A percentile compares a stretch with the other conserved stretches of the same genome.
These are phyloP conservation scores for Sporothrix brasiliensis DNA, from an alignment of 2,329 filamentous ascomycete species.

Conservation along the genomic window DNA sequence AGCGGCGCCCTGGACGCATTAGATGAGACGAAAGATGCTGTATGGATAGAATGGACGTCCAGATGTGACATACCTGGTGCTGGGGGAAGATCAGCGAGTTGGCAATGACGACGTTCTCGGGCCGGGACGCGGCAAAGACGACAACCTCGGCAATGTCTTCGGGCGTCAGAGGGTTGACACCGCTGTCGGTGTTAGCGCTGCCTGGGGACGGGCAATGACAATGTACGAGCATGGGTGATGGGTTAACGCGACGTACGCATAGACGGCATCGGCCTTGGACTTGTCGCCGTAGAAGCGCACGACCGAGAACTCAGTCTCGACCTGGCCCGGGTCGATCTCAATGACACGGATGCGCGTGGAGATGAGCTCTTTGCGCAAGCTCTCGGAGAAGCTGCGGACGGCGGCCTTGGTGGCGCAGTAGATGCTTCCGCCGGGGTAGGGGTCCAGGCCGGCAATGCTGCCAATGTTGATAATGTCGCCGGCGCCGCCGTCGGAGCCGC, in stretches of 20 bases:
- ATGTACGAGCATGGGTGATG: neutral
- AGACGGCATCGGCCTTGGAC: slow-evolving; percentile 85
- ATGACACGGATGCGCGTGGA: slow-evolving; percentile 80
- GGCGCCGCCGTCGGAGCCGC: slow-evolving; percentile 67
- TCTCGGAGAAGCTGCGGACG: slow-evolving; percentile 80
- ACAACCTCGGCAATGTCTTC: slow-evolving; percentile 90
- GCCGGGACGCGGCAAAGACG: slow-evolving; percentile 79
- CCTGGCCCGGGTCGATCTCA: slow-evolving; percentile 87
- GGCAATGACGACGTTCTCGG: slow-evolving; percentile 88
- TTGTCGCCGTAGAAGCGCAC: slow-evolving; percentile 89
- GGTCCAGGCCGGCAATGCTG: slow-evolving; percentile 85
- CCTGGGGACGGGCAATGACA: neutral
- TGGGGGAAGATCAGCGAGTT: slow-evolving; percentile 86
- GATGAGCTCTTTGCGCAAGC: slow-evolving; percentile 80
- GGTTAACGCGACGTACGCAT: slow-evolving; percentile 61
- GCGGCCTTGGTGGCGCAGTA: slow-evolving; percentile 95
- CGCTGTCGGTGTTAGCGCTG: slow-evolving; percentile 49
- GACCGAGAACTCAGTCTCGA: slow-evolving; percentile 91
- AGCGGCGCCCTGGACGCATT: slow-evolving; percentile 31
- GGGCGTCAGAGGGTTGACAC: slow-evolving; percentile 79
- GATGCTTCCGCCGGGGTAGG: slow-evolving; percentile 82
- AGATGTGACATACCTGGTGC: slow-evolving; percentile 64
- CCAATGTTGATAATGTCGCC: slow-evolving; percentile 97
- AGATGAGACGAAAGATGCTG: neutral
- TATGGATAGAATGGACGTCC: neutral